Evolutionary conservation across 192 early-diverging fungal species (phyloP).

Genomic region (Mortierella hygrophila): DNA sequence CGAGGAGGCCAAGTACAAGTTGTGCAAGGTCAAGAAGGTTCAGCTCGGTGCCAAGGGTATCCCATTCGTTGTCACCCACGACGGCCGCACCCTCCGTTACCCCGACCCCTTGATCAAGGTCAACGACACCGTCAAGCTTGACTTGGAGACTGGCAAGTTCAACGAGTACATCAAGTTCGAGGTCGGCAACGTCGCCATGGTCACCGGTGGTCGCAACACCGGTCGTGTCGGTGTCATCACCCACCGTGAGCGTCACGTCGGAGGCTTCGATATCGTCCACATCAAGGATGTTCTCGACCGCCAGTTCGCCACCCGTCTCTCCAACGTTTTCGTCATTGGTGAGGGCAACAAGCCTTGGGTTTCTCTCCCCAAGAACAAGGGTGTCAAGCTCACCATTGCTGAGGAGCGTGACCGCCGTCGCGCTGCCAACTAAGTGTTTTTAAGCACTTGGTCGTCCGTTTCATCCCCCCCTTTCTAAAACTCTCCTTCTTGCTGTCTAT

Average conservation of each 20-base stretch:
- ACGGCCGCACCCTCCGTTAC: constrained; percentile 99
- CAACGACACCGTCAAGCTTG: constrained; percentile 99
- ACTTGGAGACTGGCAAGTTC: constrained; percentile 95
- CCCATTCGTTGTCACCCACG: constrained; percentile 97
- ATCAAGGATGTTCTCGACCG: constrained; percentile 97
- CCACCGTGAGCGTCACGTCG: constrained; percentile 96
- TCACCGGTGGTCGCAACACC: constrained; percentile 99
- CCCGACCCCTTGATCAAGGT: constrained; percentile 99
- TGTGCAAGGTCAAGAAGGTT: constrained; percentile 97
- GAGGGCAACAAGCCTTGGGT: constrained; percentile 93
- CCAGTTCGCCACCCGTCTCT: constrained; percentile 96
- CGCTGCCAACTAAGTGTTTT: constrained; percentile 39
- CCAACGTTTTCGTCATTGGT: constrained; percentile 84
- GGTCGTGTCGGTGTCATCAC: constrained; percentile 97
- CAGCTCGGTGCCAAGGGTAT: constrained; percentile 96
- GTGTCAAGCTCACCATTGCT: constrained; percentile 98
- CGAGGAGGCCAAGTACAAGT: constrained; percentile 99
- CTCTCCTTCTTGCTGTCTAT: constrained; percentile 9
- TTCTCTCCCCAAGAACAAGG: constrained; percentile 99
- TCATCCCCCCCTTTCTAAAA: background rate
- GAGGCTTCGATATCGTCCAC: constrained; percentile 99
- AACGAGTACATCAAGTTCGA: constrained; percentile 97
- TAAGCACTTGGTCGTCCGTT: background rate
- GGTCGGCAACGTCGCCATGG: constrained; percentile 94
- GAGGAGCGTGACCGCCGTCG: constrained; percentile 98